Conservation (phyloP, 345 rosid genomes). For the Jatropha curcas region DNA sequence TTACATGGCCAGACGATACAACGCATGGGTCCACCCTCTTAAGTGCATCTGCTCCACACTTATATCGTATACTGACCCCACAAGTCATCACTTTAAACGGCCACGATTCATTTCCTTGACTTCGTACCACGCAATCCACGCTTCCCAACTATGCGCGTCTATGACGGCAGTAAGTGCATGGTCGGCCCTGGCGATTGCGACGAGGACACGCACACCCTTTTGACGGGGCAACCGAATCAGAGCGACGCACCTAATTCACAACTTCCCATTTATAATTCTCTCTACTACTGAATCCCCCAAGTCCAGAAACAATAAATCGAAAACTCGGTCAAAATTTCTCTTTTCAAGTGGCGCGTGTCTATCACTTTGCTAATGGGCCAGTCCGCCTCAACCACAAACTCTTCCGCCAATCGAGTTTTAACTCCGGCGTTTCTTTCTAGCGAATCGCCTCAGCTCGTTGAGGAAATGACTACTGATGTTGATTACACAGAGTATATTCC, state of each 20-base stretch:
- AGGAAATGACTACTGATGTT: not conserved
- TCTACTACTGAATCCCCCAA: no score
- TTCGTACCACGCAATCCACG: not conserved
- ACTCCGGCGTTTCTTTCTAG: constrained; percentile 21
- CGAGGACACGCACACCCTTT: constrained; percentile 39
- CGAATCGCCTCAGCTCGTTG: constrained; percentile 23
- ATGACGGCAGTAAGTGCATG: not conserved
- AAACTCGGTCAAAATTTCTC: not conserved
- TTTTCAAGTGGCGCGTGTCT: constrained; percentile 22
- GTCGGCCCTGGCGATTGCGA: constrained; percentile 34
- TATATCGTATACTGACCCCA: not conserved
- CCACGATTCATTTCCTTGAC: not conserved
- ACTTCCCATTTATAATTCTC: not conserved
- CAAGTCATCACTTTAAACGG: constrained; percentile 11
- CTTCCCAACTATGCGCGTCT: constrained; percentile 1
- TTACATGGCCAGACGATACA: no score
- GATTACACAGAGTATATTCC: constrained; percentile 24
- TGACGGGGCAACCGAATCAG: constrained; percentile 32
- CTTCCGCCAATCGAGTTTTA: constrained; percentile 21
- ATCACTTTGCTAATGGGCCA: constrained; percentile 49
- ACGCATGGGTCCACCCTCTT: no score
- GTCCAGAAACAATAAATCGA: not conserved
- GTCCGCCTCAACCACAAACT: constrained; percentile 42
- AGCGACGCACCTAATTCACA: not conserved
- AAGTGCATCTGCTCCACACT: not conserved